Evolutionary conservation across 2,329 filamentous ascomycete species (phyloP).

Genomic region (Aspergillus sp.): DNA sequence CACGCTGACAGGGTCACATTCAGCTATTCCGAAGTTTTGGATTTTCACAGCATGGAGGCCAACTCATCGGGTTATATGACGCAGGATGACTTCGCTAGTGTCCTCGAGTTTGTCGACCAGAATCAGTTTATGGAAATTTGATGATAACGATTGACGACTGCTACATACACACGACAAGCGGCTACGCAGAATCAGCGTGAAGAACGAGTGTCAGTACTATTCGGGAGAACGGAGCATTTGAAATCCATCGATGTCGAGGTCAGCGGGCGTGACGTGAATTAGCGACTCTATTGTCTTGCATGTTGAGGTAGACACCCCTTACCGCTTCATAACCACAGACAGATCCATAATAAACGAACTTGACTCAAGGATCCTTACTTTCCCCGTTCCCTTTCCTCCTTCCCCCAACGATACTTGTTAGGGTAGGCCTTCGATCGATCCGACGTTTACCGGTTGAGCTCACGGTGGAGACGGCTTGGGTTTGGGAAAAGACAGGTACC

Average conservation of each 20-base stretch:
- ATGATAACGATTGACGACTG: neutral
- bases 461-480: too few relatives aligned
- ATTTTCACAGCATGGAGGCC: slow-evolving; percentile 88
- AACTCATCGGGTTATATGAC: neutral
- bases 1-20: neutral
- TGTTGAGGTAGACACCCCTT: neutral
- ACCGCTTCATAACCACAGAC: neutral
- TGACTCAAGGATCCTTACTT: neutral
- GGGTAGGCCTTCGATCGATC: too few relatives aligned
- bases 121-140: neutral
- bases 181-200: neutral
- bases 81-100: neutral
- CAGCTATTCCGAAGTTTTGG: slow-evolving; percentile 97
- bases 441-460: too few relatives aligned
- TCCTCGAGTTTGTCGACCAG: neutral
- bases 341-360: neutral
- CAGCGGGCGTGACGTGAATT: neutral
- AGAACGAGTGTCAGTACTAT: neutral
- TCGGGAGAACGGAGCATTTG: too few relatives aligned
- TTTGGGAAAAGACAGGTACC: too few relatives aligned
- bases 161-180: neutral
- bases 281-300: neutral
- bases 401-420: neutral
- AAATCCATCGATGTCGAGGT: neutral
- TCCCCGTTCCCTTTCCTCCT: neutral